Conservation (phyloP, 1,284 basidiomycete species). For the Trametes sp. region DNA sequence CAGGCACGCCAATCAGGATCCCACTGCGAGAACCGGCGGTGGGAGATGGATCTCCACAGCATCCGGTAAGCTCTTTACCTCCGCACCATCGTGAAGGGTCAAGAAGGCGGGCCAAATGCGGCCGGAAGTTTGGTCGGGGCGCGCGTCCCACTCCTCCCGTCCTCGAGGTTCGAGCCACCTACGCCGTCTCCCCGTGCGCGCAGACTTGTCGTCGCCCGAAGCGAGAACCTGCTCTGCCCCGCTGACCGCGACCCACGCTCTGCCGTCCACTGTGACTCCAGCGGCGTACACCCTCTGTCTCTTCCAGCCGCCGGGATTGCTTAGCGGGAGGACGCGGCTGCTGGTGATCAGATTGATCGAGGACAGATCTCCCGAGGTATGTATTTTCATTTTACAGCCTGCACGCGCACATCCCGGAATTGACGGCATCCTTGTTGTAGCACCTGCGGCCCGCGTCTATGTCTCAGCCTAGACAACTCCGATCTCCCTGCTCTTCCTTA, state of each 20-base stretch:
- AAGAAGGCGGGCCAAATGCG: constrained; percentile 12
- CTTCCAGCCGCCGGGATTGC: no score
- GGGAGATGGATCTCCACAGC: constrained; percentile 14
- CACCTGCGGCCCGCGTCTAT: background rate
- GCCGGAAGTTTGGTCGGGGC: background rate
- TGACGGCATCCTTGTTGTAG: background rate
- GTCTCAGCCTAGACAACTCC: no score
- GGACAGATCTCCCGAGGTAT: background rate
- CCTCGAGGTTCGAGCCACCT: background rate
- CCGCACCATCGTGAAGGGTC: constrained; percentile 20
- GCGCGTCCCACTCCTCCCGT: background rate
- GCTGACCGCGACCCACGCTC: no score
- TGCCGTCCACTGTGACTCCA: no score
- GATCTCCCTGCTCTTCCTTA: background rate
- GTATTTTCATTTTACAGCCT: constrained; percentile 2
- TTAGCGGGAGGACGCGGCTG: no score
- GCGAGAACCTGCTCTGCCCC: no score
- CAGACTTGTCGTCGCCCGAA: no score
- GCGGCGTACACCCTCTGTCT: no score
- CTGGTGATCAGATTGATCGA: constrained; percentile 24
- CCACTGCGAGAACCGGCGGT: constrained; percentile 1
- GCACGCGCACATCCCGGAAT: background rate
- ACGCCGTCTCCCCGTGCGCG: no score
- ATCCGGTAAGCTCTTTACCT: constrained; percentile 28
- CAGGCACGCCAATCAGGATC: constrained; percentile 24